Evolutionary conservation across 495 filamentous ascomycete genomes (phyloP).

Genomic region (Podospora pseudocomata): DNA sequence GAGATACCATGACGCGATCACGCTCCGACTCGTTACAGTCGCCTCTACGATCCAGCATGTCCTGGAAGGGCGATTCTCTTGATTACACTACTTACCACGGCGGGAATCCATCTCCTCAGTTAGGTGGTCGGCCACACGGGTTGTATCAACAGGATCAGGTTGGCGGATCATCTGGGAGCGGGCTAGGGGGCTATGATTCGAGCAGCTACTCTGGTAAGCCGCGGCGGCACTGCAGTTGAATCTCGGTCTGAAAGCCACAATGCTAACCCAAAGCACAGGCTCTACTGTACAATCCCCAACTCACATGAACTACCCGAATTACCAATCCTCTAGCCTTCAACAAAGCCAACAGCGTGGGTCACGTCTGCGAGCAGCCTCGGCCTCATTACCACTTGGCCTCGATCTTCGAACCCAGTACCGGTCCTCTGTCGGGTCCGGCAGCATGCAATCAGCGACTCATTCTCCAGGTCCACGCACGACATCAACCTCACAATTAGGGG

Average conservation of each 20-base stretch:
- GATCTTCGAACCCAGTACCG: constrained; percentile 50
- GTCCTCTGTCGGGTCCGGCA: constrained; percentile 37
- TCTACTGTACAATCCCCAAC: constrained; percentile 48
- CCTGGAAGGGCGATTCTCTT: constrained; percentile 58
- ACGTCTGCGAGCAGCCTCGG: constrained; percentile 46
- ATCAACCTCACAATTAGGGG: constrained; percentile 39
- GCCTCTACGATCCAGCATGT: constrained; percentile 57
- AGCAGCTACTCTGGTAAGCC: constrained; percentile 52
- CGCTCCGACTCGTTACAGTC: constrained; percentile 57
- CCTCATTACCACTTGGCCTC: constrained; percentile 44
- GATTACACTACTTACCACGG: constrained; percentile 50
- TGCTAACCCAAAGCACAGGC: constrained; percentile 24
- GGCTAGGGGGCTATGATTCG: constrained; percentile 46
- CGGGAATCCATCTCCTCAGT: constrained; percentile 42
- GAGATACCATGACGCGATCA: constrained; percentile 57
- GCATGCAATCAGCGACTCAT: constrained; percentile 39
- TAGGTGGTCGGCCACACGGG: constrained; percentile 41
- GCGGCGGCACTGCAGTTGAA: not conserved
- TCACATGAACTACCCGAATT: constrained; percentile 44
- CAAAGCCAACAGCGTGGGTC: constrained; percentile 41
- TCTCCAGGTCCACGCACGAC: constrained; percentile 36
- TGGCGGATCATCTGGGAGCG: constrained; percentile 20
- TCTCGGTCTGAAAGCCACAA: not conserved
- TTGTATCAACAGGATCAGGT: constrained; percentile 34
- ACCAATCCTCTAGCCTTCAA: constrained; percentile 39